phyloP scores from a whole-genome alignment of 139 green algal genomes.

The Mesostigma viride region DNA sequence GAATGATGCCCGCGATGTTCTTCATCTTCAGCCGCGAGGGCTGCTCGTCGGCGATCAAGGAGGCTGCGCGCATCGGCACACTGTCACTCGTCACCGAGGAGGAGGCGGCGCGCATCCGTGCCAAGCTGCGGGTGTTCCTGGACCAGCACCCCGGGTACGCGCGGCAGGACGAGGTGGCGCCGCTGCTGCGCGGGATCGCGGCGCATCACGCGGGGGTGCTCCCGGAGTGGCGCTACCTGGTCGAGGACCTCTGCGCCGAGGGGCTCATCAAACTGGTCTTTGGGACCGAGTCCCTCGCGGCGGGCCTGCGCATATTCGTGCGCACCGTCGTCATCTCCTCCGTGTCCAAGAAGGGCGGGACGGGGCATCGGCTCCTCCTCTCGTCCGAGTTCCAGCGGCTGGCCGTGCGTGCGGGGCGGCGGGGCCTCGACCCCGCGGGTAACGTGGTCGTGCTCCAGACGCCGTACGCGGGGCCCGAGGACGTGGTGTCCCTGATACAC shows the following conservation, averaged over 20 bases:
- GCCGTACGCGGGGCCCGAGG: neutral
- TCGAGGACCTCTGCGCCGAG: conserved; percentile 74
- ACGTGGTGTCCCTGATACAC: neutral
- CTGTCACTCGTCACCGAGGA: conserved; percentile 1
- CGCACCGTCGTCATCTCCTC: conserved; percentile 29
- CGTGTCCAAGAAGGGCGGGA: conserved; percentile 9
- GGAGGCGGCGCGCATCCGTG: conserved; percentile 40
- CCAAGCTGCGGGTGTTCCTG: conserved; percentile 39
- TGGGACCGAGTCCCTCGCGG: conserved; percentile 83
- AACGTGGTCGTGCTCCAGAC: neutral
- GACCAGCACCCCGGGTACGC: conserved; percentile 58
- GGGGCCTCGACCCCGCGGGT: neutral
- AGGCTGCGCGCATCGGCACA: neutral
- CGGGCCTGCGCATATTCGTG: conserved; percentile 92
- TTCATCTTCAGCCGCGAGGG: conserved; percentile 69
- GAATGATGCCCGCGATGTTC: conserved; percentile 72
- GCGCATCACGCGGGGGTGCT: conserved; percentile 78
- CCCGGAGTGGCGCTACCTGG: conserved; percentile 73
- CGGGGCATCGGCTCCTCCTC: neutral
- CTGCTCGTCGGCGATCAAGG: conserved; percentile 43
- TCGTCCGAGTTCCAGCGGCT: conserved; percentile 19
- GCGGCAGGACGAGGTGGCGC: conserved; percentile 40
- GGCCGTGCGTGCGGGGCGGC: neutral
- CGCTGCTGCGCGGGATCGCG: conserved; percentile 62
- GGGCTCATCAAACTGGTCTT: conserved; percentile 59